Conservation (phyloP, 2,329 filamentous ascomycete species). For the Curvularia verruculosa region DNA sequence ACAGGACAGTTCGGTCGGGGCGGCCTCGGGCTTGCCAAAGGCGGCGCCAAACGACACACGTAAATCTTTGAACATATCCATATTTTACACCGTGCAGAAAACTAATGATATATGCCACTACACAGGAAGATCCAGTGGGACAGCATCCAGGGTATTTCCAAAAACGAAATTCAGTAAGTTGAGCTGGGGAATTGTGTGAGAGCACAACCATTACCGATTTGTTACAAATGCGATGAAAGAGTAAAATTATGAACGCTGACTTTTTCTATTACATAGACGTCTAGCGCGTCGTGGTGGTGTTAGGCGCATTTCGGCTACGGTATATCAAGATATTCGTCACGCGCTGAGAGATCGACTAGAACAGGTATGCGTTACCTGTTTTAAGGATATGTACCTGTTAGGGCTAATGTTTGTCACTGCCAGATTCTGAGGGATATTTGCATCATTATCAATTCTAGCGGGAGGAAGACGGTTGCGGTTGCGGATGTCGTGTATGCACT, state of each 20-base stretch:
- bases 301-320: conserved; percentile 69
- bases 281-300: conserved; percentile 78
- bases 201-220: no score
- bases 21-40: conserved; percentile 23
- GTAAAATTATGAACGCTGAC: no score
- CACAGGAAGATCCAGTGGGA: conserved; percentile 42
- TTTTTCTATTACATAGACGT: conserved; percentile 52
- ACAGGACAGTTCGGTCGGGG: not conserved
- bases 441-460: conserved; percentile 34
- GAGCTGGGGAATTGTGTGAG: no score
- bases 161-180: conserved; percentile 45
- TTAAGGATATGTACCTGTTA: no score
- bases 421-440: conserved; percentile 36
- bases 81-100: no score
- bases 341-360: conserved; percentile 60
- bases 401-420: not conserved
- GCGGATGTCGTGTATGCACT: conserved; percentile 41
- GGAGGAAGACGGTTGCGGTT: conserved; percentile 39
- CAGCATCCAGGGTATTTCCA: conserved; percentile 43
- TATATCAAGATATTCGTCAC: conserved; percentile 67
- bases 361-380: conserved; percentile 18
- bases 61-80: conserved; percentile 11
- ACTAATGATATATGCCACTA: conserved; percentile 10
- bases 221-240: no score
- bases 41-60: conserved; percentile 32